A percentile compares a stretch with the other conserved stretches of the same genome.
Evolutionary conservation across 208 protist species (phyloP).

Genomic region (Leishmania martiniquensis): DNA sequence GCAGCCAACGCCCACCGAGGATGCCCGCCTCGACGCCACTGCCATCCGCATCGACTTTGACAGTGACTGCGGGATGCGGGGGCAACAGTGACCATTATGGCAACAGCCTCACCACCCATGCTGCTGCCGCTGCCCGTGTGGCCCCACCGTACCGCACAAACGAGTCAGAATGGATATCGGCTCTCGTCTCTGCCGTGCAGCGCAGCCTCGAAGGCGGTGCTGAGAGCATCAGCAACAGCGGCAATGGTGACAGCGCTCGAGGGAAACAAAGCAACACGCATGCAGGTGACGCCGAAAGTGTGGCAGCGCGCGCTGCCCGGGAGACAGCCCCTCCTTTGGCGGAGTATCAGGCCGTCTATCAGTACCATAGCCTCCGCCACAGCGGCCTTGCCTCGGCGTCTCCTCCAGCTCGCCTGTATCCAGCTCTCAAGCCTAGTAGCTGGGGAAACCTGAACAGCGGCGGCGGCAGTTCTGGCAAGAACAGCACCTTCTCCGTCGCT

Average conservation of each 20-base stretch:
- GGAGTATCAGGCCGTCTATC: slow-evolving; percentile 13
- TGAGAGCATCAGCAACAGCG: neutral
- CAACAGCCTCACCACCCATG: neutral
- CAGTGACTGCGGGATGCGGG: neutral
- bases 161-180: slow-evolving; percentile 20
- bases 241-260: neutral
- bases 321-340: slow-evolving; percentile 11
- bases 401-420: slow-evolving; percentile 13
- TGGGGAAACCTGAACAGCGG: neutral
- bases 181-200: slow-evolving; percentile 19
- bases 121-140: neutral
- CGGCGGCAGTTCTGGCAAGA: neutral
- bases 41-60: neutral
- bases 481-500: slow-evolving; percentile 1
- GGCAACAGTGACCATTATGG: neutral
- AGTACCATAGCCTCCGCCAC: neutral
- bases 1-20: neutral
- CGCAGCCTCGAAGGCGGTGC: slow-evolving; percentile 1
- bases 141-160: slow-evolving; percentile 40
- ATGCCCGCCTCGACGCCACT: neutral
- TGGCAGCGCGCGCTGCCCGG: neutral
- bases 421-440: neutral
- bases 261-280: neutral
- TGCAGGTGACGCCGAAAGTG: neutral
- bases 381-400: neutral